Base-by-base conservation (phyloP, 108 stramenopile species). In the Skeletonema menzelii region DNA sequence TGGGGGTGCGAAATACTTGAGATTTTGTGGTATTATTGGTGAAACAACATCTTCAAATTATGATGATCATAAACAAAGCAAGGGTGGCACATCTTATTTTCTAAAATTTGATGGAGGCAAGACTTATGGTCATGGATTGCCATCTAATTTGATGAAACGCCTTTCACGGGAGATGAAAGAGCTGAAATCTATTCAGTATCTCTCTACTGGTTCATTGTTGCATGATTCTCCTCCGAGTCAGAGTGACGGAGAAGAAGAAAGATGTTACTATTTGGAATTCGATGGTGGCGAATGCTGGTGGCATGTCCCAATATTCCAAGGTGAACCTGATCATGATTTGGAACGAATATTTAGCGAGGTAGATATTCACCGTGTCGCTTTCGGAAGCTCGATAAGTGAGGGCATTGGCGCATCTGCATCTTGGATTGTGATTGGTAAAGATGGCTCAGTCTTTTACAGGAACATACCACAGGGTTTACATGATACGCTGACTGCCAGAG, bases 391-490 rank as follows among this genome's bases (percentile, higher is more conserved):
- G 57, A 14, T 10, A 5, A 17, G 15, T 17, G 24, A 27, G 5
- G 28, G 7, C 7, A 55, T 67, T n/a, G 47, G 70, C 24, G 27
- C 61, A 13, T 64, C 72, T 2, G 17, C 19, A 12, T 92, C 88
- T 1, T 93, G 89, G 89, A 84, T 94, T 47, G 76, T 91, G 30
- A 55, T 94, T 10, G 78, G 84, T 24, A 63, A 79, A 27, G 86
- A 94, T 75, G 93, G 93, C 0, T 76, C 79, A 20, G 84, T 81
- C 12, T 87, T 78, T 20, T 94, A 88, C 86, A 89, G 86, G 75
- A 91, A 91, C 69, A 61, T 94, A 8, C 90, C 93, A 17, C 76
- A 69, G 14, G 79, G 85, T 20, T 71, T 94, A 63, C 85, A 89
- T 24, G 67, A 82, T 38, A 46, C 75, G 15, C 68, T 94, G 67